Evolutionary conservation across 495 filamentous ascomycete genomes (phyloP), one percentile per base, ranked within the genome.

Genomic region (Penicillium lividum): DNA sequence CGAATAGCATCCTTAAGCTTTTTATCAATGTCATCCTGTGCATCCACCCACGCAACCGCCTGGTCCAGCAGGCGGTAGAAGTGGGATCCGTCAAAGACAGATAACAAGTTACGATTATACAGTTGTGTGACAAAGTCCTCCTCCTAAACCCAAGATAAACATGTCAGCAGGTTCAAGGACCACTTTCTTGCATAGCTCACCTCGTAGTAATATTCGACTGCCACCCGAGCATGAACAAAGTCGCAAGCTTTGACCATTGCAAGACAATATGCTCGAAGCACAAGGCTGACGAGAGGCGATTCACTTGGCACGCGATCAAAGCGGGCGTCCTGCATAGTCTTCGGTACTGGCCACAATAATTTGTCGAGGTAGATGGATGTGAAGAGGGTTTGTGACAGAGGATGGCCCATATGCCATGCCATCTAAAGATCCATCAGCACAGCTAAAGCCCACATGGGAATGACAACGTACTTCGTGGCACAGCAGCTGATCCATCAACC

Each of bases 321-420:
- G 49, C 82, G 77, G n/a, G 89, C 87, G 29, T 93, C 80, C n/a
- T 89, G 76, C 38, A 94, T 73, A 16, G 71, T 82, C 36, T 67
- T 76, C 7, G 91, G 90, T 45, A 81, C 77, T 15, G 91, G 87
- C 67, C 84, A 87, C 61, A 96, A 76, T 15, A 99, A 77, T 42
- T 82, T 85, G 64, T 98, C 92, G 62, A 99, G 85, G 70, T 99
- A 94, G 33, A 95, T 78, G 34, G 90, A 96, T n/a, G 93, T 96
- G 69, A 97, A 92, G 7, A 99, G 74, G 0, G 93, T 97, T 68
- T 97, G 95, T 4, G 92, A 94, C 4, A 99, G 86, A 30, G 94
- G 91, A 62, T 95, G 89, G 16, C 94, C 94, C 67, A 89, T 87
- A 74, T 98, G 92, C 94, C 94, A 99, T 65, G 92, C 92, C 88